These are phyloP conservation scores for Thelephora ganbajun DNA, from an alignment of 768 basidiomycete species.

Conservation along the genomic window DNA sequence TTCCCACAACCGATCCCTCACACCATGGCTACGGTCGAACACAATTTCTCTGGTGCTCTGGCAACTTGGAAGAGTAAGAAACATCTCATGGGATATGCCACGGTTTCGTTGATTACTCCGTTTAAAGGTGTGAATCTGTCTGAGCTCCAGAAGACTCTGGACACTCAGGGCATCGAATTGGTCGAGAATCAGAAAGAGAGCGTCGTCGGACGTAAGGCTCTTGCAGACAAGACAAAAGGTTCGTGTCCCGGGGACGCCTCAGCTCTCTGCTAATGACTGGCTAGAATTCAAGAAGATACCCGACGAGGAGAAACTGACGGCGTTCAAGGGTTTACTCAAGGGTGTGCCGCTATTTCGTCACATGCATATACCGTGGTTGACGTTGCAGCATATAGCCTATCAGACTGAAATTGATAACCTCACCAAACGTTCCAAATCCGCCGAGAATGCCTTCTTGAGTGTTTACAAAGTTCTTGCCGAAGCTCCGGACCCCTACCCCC, in stretches of 20 bases:
- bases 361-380: neutral
- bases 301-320: conserved; percentile 74
- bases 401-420: conserved; percentile 94
- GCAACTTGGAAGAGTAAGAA: conserved; percentile 80
- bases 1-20: neutral
- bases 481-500: conserved; percentile 93
- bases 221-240: conserved; percentile 96
- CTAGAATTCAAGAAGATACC: conserved; percentile 94
- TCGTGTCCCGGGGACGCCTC: conserved; percentile 3
- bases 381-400: conserved; percentile 44
- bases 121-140: conserved; percentile 67
- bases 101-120: neutral
- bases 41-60: conserved; percentile 88
- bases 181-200: conserved; percentile 99
- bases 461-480: conserved; percentile 95
- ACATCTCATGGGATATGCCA: neutral
- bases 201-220: conserved; percentile 80
- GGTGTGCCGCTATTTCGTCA: conserved; percentile 25
- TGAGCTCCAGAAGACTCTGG: conserved; percentile 87
- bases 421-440: conserved; percentile 81
- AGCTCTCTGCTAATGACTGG: neutral
- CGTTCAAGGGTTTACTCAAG: conserved; percentile 86
- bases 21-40: conserved; percentile 26
- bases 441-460: conserved; percentile 93
- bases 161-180: conserved; percentile 85